Evolutionary conservation across 2,329 filamentous ascomycete genomes (phyloP).

Genomic region (Clarireedia hainanense): DNA sequence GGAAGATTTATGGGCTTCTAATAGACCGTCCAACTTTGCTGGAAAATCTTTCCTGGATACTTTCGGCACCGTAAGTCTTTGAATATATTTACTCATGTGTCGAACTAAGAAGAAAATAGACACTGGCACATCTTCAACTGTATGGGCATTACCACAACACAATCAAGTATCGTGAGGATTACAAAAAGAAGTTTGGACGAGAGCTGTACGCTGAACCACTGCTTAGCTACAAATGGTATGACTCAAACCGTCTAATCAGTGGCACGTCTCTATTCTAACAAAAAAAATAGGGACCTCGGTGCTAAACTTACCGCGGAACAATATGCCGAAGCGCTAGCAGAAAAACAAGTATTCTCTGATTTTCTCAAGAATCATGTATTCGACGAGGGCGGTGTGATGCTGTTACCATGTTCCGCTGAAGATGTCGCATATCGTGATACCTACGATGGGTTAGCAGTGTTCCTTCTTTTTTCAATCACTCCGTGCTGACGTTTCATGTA

Average conservation of each 20-base stretch:
- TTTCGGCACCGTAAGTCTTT: neutral
- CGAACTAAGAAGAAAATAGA: neutral
- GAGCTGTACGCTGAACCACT: conserved; percentile 9
- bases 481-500: neutral
- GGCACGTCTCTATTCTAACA: neutral
- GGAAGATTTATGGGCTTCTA: neutral
- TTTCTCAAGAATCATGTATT: conserved; percentile 14
- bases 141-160: conserved; percentile 7
- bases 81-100: too few species aligned
- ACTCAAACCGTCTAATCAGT: neutral
- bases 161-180: neutral
- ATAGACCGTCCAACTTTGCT: neutral
- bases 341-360: conserved; percentile 8
- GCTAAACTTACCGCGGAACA: conserved; percentile 8
- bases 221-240: conserved; percentile 9
- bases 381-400: conserved; percentile 11
- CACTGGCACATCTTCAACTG: conserved; percentile 8
- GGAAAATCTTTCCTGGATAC: neutral
- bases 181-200: neutral
- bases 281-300: conserved; percentile 10
- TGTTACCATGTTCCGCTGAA: conserved; percentile 11
- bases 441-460: neutral
- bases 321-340: conserved; percentile 4
- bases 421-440: conserved; percentile 11
- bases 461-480: too few species aligned